Conservation (phyloP, 495 filamentous ascomycete genomes). For the Penicillium psychrofluorescens region DNA sequence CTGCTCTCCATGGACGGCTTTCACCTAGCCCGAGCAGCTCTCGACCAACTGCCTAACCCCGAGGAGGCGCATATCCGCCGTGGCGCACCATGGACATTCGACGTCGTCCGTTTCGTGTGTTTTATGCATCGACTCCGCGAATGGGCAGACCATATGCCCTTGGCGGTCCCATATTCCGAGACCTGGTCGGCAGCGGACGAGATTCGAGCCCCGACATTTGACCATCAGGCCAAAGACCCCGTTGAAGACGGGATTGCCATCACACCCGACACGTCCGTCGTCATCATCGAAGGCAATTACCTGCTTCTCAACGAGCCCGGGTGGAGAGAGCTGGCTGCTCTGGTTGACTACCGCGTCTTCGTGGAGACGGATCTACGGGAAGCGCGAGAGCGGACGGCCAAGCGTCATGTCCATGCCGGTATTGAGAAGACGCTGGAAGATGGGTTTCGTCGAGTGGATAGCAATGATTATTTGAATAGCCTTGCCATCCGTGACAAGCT, state of each 20-base stretch:
- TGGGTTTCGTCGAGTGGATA: constrained; percentile 29
- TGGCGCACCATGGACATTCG: constrained; percentile 38
- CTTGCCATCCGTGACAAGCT: constrained; percentile 19
- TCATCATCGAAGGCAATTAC: constrained; percentile 36
- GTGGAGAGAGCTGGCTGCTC: constrained; percentile 17
- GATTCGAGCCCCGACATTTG: constrained; percentile 28
- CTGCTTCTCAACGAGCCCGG: constrained; percentile 24
- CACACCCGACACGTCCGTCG: constrained; percentile 19
- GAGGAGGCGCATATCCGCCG: constrained; percentile 31
- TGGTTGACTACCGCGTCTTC: constrained; percentile 29
- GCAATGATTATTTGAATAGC: constrained; percentile 37
- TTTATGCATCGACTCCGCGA: constrained; percentile 17
- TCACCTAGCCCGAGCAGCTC: constrained; percentile 25
- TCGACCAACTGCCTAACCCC: constrained; percentile 29
- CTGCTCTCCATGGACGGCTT: constrained; percentile 38
- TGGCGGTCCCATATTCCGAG: constrained; percentile 2
- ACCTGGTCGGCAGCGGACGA: constrained; percentile 2
- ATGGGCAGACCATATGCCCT: constrained; percentile 16
- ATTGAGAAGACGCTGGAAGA: constrained; percentile 34
- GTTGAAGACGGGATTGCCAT: constrained; percentile 27
- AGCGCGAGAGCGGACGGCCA: constrained; percentile 27
- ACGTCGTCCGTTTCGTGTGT: constrained; percentile 19
- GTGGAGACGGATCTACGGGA: constrained; percentile 27
- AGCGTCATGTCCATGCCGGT: constrained; percentile 28
- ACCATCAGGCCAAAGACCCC: constrained; percentile 34